Base-by-base conservation (phyloP, 2,329 filamentous ascomycete species). In the Paecilomyces niveus region DNA sequence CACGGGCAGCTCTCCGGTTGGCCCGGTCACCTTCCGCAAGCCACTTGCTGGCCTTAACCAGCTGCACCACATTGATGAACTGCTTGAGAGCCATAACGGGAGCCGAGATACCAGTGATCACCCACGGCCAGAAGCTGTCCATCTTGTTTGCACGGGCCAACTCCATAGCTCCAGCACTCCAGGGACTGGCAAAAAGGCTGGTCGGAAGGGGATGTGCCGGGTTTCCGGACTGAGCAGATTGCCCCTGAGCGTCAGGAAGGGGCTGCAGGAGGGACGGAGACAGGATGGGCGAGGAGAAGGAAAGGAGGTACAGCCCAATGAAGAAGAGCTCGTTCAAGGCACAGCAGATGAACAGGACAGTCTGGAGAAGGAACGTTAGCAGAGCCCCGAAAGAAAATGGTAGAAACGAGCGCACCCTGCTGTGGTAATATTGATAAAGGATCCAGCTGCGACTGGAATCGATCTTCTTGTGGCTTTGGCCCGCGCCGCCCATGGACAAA, bases 231-330 rank as follows among this genome's bases (percentile, higher is more conserved):
- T 88, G 75, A 24, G 74, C 78, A 63, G 85, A 83, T 53, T 78
- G 77, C 56, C 79, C 80, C 57, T 80, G 80, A 52, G 73, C 70
- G 56, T 81, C 78, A 62, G 85, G 82, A 49, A 85, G 80, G 11
- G 84, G 80, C 67, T 85, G 79, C 58, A 88, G 86, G 56, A 97
- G 88, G 59, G 90, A 90, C 1, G 94, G 93, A 1, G 91, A 94
- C 57, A 97, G 85, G 39, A 87, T 84, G 1, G 93, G 93, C 58
- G 90, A 96, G 59, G 90, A 95, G 82, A 99, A 99, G 68, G 92
- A 97, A 60, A 99, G 88, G 57, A 99, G 89, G 79, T 99, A 99
- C 62, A 99, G 86, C 31, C 91, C 92, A 72, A 99, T 97, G 82
- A 99, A 99, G 83, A 97, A 99, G 64, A 92, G 78, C 77, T 99